Conservation (phyloP, 2,329 filamentous ascomycete genomes). For the Monilinia fructicola region DNA sequence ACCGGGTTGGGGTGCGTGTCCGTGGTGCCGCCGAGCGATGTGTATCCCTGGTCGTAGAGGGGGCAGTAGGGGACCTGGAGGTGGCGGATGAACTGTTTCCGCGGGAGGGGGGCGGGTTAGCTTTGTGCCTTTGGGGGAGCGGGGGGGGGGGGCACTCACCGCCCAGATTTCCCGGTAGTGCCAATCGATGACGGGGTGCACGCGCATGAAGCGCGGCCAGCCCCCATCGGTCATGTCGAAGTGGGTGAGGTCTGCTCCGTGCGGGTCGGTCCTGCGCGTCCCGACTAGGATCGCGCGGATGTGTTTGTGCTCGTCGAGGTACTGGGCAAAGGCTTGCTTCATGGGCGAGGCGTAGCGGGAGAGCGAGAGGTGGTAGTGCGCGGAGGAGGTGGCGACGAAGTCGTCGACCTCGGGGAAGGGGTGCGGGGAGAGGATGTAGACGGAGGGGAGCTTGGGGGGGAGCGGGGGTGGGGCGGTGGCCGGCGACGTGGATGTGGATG, state of each 20-base stretch:
- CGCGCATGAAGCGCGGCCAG: constrained; percentile 89
- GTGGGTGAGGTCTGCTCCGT: constrained; percentile 73
- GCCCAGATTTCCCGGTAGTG: constrained; percentile 94
- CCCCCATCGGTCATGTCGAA: constrained; percentile 86
- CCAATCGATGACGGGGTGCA: constrained; percentile 98
- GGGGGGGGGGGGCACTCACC: constrained; percentile 63
- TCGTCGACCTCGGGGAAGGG: constrained; percentile 84
- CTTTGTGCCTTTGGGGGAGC: background rate
- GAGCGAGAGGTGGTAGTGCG: constrained; percentile 72
- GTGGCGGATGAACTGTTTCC: constrained; percentile 70
- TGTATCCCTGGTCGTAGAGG: constrained; percentile 87
- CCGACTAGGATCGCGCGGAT: constrained; percentile 84
- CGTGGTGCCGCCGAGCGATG: constrained; percentile 82
- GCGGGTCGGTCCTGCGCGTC: constrained; percentile 87
- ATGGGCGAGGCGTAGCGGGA: constrained; percentile 75
- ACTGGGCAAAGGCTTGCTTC: constrained; percentile 76
- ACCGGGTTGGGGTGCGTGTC: constrained; percentile 90
- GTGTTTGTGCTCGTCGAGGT: constrained; percentile 62
- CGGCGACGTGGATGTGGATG: constrained; percentile 57
- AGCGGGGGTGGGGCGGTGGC: constrained; percentile 30
- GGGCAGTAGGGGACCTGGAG: constrained; percentile 79
- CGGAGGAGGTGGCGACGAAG: constrained; percentile 70
- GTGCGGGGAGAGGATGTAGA: constrained; percentile 84
- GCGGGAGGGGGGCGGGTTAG: background rate
- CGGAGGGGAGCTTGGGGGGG: constrained; percentile 62